Evolutionary conservation across 2,329 filamentous ascomycete genomes (phyloP).

Genomic region (Colletotrichum viniferum): DNA sequence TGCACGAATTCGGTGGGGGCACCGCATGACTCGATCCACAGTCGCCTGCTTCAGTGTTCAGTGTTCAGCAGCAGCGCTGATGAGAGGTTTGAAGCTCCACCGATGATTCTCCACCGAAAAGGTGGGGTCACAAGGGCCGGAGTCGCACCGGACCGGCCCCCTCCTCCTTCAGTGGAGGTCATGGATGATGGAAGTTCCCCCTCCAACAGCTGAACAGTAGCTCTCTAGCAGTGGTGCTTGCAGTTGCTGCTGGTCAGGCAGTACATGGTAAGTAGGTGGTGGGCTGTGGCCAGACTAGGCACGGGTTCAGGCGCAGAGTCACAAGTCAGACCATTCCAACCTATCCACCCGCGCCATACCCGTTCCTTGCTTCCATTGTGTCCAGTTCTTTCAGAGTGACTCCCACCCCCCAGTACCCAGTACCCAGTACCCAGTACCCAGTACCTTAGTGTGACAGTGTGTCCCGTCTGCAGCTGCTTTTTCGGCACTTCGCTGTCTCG

Average conservation of each 20-base stretch:
- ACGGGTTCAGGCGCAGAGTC: not conserved
- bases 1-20: not conserved
- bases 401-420: not conserved
- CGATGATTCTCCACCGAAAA: not conserved
- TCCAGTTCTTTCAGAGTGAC: not conserved
- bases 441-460: not conserved
- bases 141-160: not conserved
- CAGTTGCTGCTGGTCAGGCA: too few relatives aligned
- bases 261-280: too few relatives aligned
- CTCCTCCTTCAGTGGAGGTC: not conserved
- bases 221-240: not conserved
- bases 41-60: not conserved
- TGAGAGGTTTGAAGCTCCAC: not conserved
- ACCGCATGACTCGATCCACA: not conserved
- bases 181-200: not conserved
- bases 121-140: not conserved
- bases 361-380: not conserved
- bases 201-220: not conserved
- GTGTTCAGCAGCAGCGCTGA: too few relatives aligned
- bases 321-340: conserved; percentile 17
- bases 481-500: conserved; percentile 20
- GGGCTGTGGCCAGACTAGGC: not conserved
- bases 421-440: not conserved
- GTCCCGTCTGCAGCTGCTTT: conserved; percentile 9
- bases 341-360: not conserved